These are phyloP conservation scores for Fragaria ananassa DNA, from an alignment of 306 rosid genomes.

Conservation along the genomic window DNA sequence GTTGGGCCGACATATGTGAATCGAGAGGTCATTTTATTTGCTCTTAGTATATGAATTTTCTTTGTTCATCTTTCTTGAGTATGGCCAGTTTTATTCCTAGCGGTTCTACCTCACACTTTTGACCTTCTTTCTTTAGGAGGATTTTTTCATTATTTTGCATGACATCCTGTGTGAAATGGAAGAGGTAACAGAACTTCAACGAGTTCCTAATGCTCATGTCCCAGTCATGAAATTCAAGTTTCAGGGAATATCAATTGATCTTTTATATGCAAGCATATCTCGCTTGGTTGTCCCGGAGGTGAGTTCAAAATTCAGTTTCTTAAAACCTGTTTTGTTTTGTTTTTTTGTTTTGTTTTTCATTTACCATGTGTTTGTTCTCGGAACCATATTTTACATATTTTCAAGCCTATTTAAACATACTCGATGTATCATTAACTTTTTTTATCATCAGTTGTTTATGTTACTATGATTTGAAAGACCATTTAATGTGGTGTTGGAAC, in stretches of 20 bases:
- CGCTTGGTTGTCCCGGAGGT: constrained; percentile 89
- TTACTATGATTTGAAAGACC: constrained; percentile 3
- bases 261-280: constrained; percentile 89
- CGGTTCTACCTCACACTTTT: constrained; percentile 25
- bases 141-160: constrained; percentile 76
- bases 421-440: no score
- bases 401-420: no score
- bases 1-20: constrained; percentile 87
- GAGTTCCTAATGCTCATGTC: constrained; percentile 89
- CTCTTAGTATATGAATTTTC: background rate
- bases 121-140: constrained; percentile 58
- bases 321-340: background rate
- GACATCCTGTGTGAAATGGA: constrained; percentile 72
- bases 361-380: background rate
- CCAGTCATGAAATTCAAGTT: constrained; percentile 98
- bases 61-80: constrained; percentile 18
- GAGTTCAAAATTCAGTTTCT: constrained; percentile 29
- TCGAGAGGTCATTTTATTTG: constrained; percentile 55
- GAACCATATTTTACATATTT: background rate
- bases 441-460: background rate
- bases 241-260: constrained; percentile 84
- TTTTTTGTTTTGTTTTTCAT: background rate
- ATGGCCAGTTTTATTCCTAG: background rate
- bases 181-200: constrained; percentile 91
- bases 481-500: constrained; percentile 24